Conservation (phyloP, 768 basidiomycete genomes). For the Termitomyces sp. region DNA sequence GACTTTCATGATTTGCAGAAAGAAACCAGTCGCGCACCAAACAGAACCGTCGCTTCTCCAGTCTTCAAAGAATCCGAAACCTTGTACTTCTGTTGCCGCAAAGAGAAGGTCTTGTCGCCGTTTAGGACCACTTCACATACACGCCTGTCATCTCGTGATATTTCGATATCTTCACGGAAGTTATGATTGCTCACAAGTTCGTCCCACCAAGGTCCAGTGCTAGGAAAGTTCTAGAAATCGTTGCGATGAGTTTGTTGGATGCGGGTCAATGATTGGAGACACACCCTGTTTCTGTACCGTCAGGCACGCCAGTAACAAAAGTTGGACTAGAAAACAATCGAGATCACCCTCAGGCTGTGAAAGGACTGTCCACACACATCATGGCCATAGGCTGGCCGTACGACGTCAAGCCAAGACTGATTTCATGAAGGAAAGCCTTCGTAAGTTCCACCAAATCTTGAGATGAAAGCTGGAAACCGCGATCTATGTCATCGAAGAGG, state of each 20-base stretch:
- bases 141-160: conserved; percentile 52
- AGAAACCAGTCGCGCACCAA: conserved; percentile 50
- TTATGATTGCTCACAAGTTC: conserved; percentile 69
- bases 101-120: conserved; percentile 84
- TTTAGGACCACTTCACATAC: conserved; percentile 93
- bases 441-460: conserved; percentile 69
- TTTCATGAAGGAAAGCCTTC: conserved; percentile 77
- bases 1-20: not conserved
- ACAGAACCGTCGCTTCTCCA: conserved; percentile 83
- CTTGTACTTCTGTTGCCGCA: conserved; percentile 95
- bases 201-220: conserved; percentile 97
- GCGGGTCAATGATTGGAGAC: not conserved
- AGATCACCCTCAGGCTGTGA: not conserved
- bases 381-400: conserved; percentile 89
- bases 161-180: conserved; percentile 1
- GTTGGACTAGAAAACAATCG: conserved; percentile 61
- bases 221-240: conserved; percentile 74
- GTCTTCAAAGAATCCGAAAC: conserved; percentile 93
- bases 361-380: conserved; percentile 56
- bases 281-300: conserved; percentile 93
- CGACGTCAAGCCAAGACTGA: conserved; percentile 64
- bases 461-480: conserved; percentile 67
- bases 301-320: conserved; percentile 92
- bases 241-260: conserved; percentile 1
- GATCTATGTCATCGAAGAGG: conserved; percentile 64